Evolutionary conservation across 2,329 filamentous ascomycete species (phyloP).

Genomic region (Truncatella angustata): DNA sequence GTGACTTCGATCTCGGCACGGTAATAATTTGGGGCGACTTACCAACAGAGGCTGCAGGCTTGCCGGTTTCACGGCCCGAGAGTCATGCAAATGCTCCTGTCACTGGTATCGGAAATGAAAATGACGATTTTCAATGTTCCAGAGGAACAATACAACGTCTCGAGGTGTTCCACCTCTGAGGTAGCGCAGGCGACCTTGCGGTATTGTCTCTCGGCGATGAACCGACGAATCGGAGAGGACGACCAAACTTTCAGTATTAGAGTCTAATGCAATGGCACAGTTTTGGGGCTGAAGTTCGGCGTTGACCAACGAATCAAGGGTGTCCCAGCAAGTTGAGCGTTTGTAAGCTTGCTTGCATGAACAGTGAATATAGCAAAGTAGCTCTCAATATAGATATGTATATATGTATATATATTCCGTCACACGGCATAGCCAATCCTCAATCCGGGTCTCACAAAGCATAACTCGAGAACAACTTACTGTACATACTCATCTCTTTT

Average conservation of each 20-base stretch:
- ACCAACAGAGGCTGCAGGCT: no score
- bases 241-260: not conserved
- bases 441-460: not conserved
- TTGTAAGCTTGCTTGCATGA: no score
- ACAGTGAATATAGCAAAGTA: no score
- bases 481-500: not conserved
- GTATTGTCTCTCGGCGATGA: not conserved
- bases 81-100: no score
- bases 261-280: not conserved
- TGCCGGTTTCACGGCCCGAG: no score
- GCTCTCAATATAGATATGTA: no score
- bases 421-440: not conserved
- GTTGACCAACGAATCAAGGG: conserved; percentile 1
- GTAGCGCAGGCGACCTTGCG: not conserved
- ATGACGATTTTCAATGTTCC: no score
- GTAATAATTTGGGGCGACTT: no score
- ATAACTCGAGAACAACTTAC: no score
- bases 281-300: conserved; percentile 3
- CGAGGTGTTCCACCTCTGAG: not conserved
- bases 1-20: no score
- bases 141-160: not conserved
- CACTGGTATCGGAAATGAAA: no score
- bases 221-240: not conserved
- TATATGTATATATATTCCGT: conserved; percentile 4
- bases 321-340: no score